Evolutionary conservation across 2,329 filamentous ascomycete genomes (phyloP), one percentile per base, ranked within the genome.

Genomic region (Nemania sp.): DNA sequence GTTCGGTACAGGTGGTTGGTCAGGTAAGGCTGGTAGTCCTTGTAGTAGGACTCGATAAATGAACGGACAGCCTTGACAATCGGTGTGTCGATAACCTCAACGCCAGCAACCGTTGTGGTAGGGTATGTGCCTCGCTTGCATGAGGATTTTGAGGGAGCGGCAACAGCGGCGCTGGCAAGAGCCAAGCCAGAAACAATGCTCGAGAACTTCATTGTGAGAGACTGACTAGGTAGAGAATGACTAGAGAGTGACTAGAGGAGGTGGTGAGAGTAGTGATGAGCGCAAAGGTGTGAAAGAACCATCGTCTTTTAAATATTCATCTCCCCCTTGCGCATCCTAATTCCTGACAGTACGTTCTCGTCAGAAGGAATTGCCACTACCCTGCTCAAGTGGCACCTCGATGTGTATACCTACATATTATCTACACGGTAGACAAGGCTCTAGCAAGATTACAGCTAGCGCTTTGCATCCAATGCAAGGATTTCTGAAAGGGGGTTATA

Each of bases 21-120:
- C 18, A 69, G 35, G 63, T 69, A 69, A 29, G 67, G 67, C 54
- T 69, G 67, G 51, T 69, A 69, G 7, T 69, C 67, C 49, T 57
- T 58, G 55, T 66, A 69, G 49, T 69, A 69, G 5, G 47, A 24
- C 55, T 69, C 67, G 24, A 69, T 47, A 13, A 69, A 69, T 2
- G 20, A 29, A 54, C 67, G 67, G 20, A 15, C 59, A 11, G 35
- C 59, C 55, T 41, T 59, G 13, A 69, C 67, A 20, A 69, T 69
- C 10, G 63, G 58, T 24, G 67, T 69, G 41, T 69, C 64, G 49
- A 69, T 64, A 29, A 69, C 67, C 58, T 69, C 63, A 18, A 69
- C 59, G 22, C 67, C 67, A n/a, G 67, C 67, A 41, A 69, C 45
- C 10, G 32, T 60, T 13, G 67, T 69, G 5, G 67, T 69, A 38